Evolutionary conservation across 495 filamentous ascomycete genomes (phyloP).

Genomic region (Talaromyces trachyspermus): DNA sequence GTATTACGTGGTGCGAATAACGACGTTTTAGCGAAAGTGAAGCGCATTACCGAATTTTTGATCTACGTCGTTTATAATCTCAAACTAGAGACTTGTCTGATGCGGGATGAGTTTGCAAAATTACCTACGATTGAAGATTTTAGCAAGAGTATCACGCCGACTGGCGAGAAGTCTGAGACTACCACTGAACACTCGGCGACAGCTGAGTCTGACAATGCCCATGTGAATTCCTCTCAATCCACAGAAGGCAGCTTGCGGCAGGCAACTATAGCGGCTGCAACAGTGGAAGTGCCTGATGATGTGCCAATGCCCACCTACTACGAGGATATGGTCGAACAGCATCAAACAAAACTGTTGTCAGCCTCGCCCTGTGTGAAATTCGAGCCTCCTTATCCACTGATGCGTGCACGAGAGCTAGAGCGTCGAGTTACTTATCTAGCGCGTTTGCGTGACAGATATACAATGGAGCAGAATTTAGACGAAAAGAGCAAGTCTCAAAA

Average conservation of each 20-base stretch:
- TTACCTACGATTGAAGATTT: conserved; percentile 57
- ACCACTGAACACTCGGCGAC: not conserved
- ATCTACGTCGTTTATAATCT: conserved; percentile 97
- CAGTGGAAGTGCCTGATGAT: conserved; percentile 65
- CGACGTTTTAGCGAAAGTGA: conserved; percentile 65
- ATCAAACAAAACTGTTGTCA: conserved; percentile 87
- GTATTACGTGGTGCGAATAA: conserved; percentile 78
- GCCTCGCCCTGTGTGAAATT: conserved; percentile 96
- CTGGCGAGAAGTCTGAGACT: not conserved
- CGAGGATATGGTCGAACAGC: conserved; percentile 86
- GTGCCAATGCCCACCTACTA: conserved; percentile 88
- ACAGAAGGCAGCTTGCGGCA: conserved; percentile 4
- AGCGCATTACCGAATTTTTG: conserved; percentile 97
- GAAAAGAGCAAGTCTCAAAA: conserved; percentile 58
- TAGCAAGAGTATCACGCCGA: conserved; percentile 7
- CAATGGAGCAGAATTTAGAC: conserved; percentile 39
- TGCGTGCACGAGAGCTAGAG: conserved; percentile 86
- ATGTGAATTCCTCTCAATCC: not conserved
- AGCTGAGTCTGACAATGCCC: not conserved
- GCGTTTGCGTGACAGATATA: conserved; percentile 62
- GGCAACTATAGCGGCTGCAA: conserved; percentile 27
- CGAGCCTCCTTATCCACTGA: conserved; percentile 84
- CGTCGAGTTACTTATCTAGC: conserved; percentile 71
- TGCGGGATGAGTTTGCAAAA: conserved; percentile 91
- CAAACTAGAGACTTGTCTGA: conserved; percentile 89